A percentile compares a stretch with the other conserved stretches of the same genome.
phyloP scores from a whole-genome alignment of 2,329 filamentous ascomycete species.

The Talaromyces pinophilus region DNA sequence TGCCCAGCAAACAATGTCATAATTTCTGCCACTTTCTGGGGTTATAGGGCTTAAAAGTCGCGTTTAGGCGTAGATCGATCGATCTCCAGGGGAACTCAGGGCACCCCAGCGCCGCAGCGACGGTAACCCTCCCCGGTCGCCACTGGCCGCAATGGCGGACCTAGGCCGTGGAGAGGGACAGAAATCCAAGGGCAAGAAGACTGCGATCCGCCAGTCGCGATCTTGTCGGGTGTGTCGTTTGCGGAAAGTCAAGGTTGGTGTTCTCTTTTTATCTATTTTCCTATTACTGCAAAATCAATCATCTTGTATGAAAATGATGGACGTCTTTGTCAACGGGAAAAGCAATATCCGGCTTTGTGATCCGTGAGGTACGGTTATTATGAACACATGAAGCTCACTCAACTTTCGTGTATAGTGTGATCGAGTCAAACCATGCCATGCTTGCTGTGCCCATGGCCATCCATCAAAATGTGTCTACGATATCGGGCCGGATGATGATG shows the following conservation, averaged over 20 bases:
- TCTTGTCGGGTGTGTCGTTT: constrained; percentile 42
- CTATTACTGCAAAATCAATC: constrained; percentile 17
- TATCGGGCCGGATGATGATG: constrained; percentile 33
- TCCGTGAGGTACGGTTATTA: not conserved
- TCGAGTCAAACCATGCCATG: constrained; percentile 42
- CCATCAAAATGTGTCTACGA: constrained; percentile 43
- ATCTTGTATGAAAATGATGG: not conserved
- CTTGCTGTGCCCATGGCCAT: constrained; percentile 43
- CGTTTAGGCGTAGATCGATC: constrained; percentile 10
- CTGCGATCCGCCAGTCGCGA: constrained; percentile 37
- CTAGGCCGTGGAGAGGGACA: constrained; percentile 18
- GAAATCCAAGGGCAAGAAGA: constrained; percentile 26
- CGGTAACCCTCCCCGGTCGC: constrained; percentile 19
- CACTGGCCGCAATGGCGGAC: constrained; percentile 21
- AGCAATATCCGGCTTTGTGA: not conserved
- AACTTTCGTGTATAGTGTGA: constrained; percentile 34
- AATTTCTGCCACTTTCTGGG: not conserved
- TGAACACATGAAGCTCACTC: not conserved
- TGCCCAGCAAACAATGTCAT: constrained; percentile 10
- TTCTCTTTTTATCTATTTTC: constrained; percentile 8
- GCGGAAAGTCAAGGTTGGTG: constrained; percentile 43
- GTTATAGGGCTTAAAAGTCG: not conserved
- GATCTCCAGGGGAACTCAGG: constrained; percentile 5
- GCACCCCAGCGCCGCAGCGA: constrained; percentile 11
- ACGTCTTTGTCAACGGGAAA: not conserved